A percentile compares a stretch with the other conserved stretches of the same genome.
These are phyloP conservation scores for Beauveria brongniartii DNA, from an alignment of 2,329 filamentous ascomycete genomes.

Conservation along the genomic window DNA sequence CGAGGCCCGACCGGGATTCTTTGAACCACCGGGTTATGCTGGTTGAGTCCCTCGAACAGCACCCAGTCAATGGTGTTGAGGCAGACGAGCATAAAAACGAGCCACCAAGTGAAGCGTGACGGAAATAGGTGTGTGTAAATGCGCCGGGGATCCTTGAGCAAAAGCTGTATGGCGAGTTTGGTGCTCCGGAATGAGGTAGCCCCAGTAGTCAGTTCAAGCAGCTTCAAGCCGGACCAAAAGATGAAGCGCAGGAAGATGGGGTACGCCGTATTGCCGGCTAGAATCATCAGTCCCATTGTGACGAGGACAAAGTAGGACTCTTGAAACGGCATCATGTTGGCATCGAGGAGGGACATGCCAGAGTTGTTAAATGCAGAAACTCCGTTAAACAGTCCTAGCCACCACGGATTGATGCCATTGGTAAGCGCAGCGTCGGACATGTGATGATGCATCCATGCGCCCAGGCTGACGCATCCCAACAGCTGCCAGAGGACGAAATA, in stretches of 20 bases:
- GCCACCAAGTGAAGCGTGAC: conserved; percentile 55
- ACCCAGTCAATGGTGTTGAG: conserved; percentile 59
- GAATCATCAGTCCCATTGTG: conserved; percentile 48
- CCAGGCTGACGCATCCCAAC: conserved; percentile 49
- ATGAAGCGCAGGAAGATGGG: conserved; percentile 54
- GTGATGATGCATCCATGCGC: conserved; percentile 50
- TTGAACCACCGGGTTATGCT: conserved; percentile 49
- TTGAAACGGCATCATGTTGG: conserved; percentile 56
- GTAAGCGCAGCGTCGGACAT: conserved; percentile 36
- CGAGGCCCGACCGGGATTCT: conserved; percentile 43
- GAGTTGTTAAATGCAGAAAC: conserved; percentile 64
- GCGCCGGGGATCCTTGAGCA: conserved; percentile 47
- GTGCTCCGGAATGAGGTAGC: conserved; percentile 28
- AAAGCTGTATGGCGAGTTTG: conserved; percentile 45
- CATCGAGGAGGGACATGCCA: conserved; percentile 60
- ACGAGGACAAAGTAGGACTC: conserved; percentile 41
- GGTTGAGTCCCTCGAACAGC: conserved; percentile 57
- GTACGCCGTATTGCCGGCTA: conserved; percentile 60
- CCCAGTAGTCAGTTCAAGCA: conserved; percentile 30
- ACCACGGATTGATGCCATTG: conserved; percentile 59
- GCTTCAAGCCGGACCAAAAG: conserved; percentile 43
- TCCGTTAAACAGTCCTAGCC: conserved; percentile 60
- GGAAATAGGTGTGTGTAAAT: conserved; percentile 60
- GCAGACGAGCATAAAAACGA: conserved; percentile 50
- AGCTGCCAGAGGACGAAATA: conserved; percentile 55